Base-by-base conservation (phyloP, 2,329 filamentous ascomycete genomes). In the Cytospora piceicola region DNA sequence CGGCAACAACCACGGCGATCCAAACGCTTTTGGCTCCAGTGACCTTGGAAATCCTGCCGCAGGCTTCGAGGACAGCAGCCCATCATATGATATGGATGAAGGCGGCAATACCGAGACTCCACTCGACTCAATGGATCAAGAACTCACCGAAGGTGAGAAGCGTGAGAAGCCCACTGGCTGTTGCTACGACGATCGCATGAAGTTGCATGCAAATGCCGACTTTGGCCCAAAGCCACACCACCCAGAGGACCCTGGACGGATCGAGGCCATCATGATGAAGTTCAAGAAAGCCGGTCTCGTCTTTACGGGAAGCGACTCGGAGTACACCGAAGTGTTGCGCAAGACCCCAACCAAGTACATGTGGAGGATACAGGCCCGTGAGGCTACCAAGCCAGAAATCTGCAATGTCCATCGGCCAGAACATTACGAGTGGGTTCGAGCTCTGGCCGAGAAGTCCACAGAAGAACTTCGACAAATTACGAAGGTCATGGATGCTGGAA, bases 131-230 rank as follows among this genome's bases (percentile, higher is more conserved):
- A 73, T 71, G 1, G 67, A 65, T 32, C 58, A 51, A n/a, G 55
- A 55, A 17, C 20, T 20, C 11, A 24, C 69, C 8, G 69, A 78
- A 60, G 71, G 82, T 59, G 75, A 75, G 17, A 78, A 78, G 64
- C 80, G 78, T 46, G 77, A 86, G 30, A 80, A 92, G 1, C 86
- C 90, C 0, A 94, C 91, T 0, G 92, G 92, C 4, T 88, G 90
- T 68, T 94, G 92, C 70, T 99, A 98, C 75, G 95, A 99, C 79
- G 89, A 92, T 65, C 88, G 94, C 36, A 99, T 99, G 95, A 93
- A 95, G 67, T 90, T 96, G 67, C 95, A 99, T 75, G 91, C 93
- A 63, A 96, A 97, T 74, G 88, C 92, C 20, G 89, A 92, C 75
- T 90, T 88, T 73, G 87, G 85, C 22, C 83, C 85, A 1, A 85